These are phyloP conservation scores for Tremella mesenterica DNA, from an alignment of 768 basidiomycete species.

Conservation along the genomic window DNA sequence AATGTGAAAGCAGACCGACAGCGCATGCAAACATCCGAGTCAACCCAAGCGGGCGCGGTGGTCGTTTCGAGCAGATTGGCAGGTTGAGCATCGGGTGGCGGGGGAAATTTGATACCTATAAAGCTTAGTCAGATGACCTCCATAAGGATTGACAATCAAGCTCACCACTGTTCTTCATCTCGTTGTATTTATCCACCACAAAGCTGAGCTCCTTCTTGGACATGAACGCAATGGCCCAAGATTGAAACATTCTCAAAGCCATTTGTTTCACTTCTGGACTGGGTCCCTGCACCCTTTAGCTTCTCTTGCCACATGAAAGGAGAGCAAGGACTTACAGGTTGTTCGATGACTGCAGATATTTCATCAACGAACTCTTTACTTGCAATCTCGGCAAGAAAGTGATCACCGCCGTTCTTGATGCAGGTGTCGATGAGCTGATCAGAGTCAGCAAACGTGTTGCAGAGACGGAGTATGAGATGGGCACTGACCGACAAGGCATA, in stretches of 20 bases:
- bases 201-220: slow-evolving; percentile 66
- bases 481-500: slow-evolving; percentile 68
- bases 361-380: slow-evolving; percentile 92
- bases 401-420: slow-evolving; percentile 94
- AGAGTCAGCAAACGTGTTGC: slow-evolving; percentile 15
- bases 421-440: slow-evolving; percentile 74
- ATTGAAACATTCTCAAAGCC: slow-evolving; percentile 73
- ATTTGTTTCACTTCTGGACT: slow-evolving; percentile 75
- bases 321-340: slow-evolving; percentile 46
- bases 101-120: slow-evolving; percentile 37
- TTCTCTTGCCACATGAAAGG: background rate
- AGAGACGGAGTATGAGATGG: background rate
- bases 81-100: slow-evolving; percentile 26
- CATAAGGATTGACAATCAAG: slow-evolving; percentile 47
- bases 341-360: slow-evolving; percentile 75
- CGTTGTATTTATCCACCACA: slow-evolving; percentile 70
- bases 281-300: slow-evolving; percentile 44
- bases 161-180: slow-evolving; percentile 65
- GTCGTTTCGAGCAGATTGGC: slow-evolving; percentile 37
- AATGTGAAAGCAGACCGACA: slow-evolving; percentile 86
- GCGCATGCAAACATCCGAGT: slow-evolving; percentile 86
- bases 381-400: slow-evolving; percentile 72
- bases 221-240: slow-evolving; percentile 86
- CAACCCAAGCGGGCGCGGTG: slow-evolving; percentile 84
- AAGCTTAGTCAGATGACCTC: background rate